Conservation (phyloP, 306 rosid genomes). For the Vigna mungo region DNA sequence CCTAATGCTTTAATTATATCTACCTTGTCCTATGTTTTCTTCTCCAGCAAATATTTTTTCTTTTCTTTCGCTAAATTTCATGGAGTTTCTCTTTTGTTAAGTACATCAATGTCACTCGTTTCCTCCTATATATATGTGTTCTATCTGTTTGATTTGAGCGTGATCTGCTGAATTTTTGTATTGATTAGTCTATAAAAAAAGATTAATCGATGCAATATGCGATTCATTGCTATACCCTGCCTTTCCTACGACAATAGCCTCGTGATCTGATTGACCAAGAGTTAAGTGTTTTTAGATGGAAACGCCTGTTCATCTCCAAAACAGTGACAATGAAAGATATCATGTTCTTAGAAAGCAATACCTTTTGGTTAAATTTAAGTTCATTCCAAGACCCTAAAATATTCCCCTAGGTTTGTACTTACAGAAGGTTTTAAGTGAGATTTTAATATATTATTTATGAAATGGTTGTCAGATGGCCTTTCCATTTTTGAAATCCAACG, state of each 20-base stretch:
- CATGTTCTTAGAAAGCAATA: background rate
- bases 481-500: background rate
- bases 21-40: background rate
- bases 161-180: background rate
- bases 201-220: no score
- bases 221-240: background rate
- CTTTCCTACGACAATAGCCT: background rate
- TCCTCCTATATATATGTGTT: background rate
- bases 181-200: background rate
- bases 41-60: background rate
- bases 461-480: background rate
- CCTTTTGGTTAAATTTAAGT: background rate
- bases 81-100: background rate
- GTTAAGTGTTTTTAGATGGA: background rate
- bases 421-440: background rate
- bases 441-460: background rate
- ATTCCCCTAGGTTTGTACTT: background rate
- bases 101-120: background rate
- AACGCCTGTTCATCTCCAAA: background rate
- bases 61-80: background rate
- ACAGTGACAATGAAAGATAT: background rate
- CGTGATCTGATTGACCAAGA: background rate
- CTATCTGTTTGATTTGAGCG: background rate
- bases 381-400: background rate
- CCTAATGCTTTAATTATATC: constrained; percentile 13